Evolutionary conservation across 768 basidiomycete species (phyloP).

Genomic region (Collybia sordida): DNA sequence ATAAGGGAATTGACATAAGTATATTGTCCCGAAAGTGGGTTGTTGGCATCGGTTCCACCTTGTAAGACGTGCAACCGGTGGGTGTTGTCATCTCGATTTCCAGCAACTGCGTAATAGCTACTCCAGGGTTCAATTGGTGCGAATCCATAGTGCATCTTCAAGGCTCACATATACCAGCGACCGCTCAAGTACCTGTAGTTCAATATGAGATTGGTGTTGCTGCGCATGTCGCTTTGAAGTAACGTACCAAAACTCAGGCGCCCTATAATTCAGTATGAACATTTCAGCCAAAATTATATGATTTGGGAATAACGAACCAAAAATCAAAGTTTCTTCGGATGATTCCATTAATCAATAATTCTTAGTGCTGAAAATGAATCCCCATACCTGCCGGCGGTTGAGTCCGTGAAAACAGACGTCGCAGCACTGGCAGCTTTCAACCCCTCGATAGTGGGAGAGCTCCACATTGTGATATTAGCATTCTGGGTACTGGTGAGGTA

Average conservation of each 20-base stretch:
- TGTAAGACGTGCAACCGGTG: conserved; percentile 14
- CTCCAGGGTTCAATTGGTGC: neutral
- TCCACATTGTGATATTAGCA: conserved; percentile 13
- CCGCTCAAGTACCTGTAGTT: conserved; percentile 9
- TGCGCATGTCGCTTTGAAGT: neutral
- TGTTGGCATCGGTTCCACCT: conserved; percentile 13
- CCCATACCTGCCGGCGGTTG: conserved; percentile 12
- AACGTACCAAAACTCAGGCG: conserved; percentile 14
- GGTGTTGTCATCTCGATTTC: conserved; percentile 14
- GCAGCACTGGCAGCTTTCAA: conserved; percentile 11
- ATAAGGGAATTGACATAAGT: conserved; percentile 13
- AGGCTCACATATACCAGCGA: conserved; percentile 12
- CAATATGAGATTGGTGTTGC: neutral
- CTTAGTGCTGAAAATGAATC: neutral
- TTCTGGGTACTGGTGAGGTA: conserved; percentile 15
- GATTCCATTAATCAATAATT: conserved; percentile 1
- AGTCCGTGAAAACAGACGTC: conserved; percentile 9
- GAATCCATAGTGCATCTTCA: neutral
- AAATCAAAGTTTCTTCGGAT: neutral
- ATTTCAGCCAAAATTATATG: neutral
- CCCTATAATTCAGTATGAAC: conserved; percentile 2
- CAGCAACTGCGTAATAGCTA: conserved; percentile 16
- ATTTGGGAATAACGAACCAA: conserved; percentile 2
- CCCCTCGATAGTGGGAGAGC: conserved; percentile 11
- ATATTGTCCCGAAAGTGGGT: conserved; percentile 9